Percentiles rank a stretch among this genome's conserved stretches.
These are phyloP conservation scores for Kazachstania kunashirensis DNA, from an alignment of 805 yeast genomes.

Conservation along the genomic window DNA sequence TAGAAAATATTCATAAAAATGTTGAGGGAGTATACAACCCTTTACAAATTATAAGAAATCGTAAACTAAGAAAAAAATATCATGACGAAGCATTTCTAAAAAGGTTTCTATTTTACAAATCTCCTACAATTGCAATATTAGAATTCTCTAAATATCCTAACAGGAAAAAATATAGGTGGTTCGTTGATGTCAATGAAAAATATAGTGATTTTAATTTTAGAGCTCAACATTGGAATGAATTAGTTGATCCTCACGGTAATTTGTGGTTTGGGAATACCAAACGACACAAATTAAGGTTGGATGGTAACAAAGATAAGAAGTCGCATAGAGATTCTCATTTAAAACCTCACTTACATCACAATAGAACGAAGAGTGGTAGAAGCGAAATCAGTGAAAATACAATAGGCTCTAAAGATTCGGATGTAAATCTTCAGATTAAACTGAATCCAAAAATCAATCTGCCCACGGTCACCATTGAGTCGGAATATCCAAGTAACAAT, in stretches of 20 bases:
- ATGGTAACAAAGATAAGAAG: constrained; percentile 5
- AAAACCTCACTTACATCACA: background rate
- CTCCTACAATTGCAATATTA: constrained; percentile 48
- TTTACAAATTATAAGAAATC: constrained; percentile 67
- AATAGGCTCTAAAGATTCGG: background rate
- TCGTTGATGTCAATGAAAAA: constrained; percentile 51
- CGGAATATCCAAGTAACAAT: background rate
- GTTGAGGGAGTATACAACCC: constrained; percentile 74
- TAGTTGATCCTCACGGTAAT: constrained; percentile 22
- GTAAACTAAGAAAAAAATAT: constrained; percentile 46
- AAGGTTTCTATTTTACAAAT: constrained; percentile 35
- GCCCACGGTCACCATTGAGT: background rate
- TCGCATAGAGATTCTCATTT: background rate
- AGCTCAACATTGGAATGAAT: constrained; percentile 26
- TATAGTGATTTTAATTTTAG: constrained; percentile 50
- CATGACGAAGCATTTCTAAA: constrained; percentile 33
- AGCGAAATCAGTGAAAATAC: background rate
- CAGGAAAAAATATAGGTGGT: constrained; percentile 43
- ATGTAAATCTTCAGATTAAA: background rate
- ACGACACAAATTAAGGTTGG: constrained; percentile 1
- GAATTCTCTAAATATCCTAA: constrained; percentile 45
- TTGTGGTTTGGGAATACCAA: constrained; percentile 16
- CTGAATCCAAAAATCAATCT: background rate
- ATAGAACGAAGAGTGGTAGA: background rate
- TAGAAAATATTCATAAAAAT: constrained; percentile 31